A percentile compares a stretch with the other conserved stretches of the same genome.
phyloP scores from a whole-genome alignment of 2,329 filamentous ascomycete genomes.

The Colletotrichum magnum region DNA sequence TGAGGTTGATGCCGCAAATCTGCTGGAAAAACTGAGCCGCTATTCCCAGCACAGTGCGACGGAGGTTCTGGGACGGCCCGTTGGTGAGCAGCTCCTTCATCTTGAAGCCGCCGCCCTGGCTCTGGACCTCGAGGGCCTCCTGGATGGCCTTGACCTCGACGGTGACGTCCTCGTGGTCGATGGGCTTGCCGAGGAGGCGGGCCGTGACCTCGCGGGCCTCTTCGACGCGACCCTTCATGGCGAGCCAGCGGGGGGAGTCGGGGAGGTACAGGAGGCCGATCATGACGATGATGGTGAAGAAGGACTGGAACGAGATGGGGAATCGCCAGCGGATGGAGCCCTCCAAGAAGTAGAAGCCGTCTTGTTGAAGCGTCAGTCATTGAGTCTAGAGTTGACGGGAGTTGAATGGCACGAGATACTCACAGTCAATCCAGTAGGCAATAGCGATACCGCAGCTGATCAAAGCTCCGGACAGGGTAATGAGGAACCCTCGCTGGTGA shows the following conservation, averaged over 20 bases:
- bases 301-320: slow-evolving; percentile 50
- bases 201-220: slow-evolving; percentile 46
- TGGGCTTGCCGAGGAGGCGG: slow-evolving; percentile 45
- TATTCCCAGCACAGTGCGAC: slow-evolving; percentile 66
- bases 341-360: slow-evolving; percentile 49
- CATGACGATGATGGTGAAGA: slow-evolving; percentile 51
- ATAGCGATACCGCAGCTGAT: slow-evolving; percentile 50
- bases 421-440: slow-evolving; percentile 48
- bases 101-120: slow-evolving; percentile 43
- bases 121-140: slow-evolving; percentile 46
- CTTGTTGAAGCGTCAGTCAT: slow-evolving; percentile 20
- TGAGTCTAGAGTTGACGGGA: background rate
- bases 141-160: slow-evolving; percentile 42
- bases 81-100: slow-evolving; percentile 59
- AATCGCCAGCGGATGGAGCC: slow-evolving; percentile 51
- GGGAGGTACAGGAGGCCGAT: slow-evolving; percentile 51
- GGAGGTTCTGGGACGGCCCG: slow-evolving; percentile 76
- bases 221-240: slow-evolving; percentile 49
- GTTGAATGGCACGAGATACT: background rate
- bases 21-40: slow-evolving; percentile 48
- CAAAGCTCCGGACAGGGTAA: slow-evolving; percentile 47
- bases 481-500: slow-evolving; percentile 47
- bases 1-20: background rate
- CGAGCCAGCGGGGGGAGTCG: slow-evolving; percentile 54
- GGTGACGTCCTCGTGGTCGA: slow-evolving; percentile 46